A percentile compares a stretch with the other conserved stretches of the same genome.
These are phyloP conservation scores for Nothophaeocryptopus gaeumannii DNA, from an alignment of 2,329 filamentous ascomycete genomes.

Conservation along the genomic window DNA sequence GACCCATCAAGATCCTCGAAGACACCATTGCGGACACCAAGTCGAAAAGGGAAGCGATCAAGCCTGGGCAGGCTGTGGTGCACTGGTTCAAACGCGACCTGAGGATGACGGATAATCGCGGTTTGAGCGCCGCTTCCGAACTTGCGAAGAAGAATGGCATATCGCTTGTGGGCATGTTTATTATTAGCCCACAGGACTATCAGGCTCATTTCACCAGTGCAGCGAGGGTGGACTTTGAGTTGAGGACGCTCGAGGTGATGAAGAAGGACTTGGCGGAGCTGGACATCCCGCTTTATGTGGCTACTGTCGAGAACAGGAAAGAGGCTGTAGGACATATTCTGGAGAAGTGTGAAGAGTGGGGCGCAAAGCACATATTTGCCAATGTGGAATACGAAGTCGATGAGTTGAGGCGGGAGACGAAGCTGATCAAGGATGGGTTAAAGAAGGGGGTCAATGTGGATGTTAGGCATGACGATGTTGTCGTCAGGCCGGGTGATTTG, in stretches of 20 bases:
- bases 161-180: conserved; percentile 72
- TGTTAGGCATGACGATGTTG: conserved; percentile 76
- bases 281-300: conserved; percentile 75
- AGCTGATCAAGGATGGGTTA: conserved; percentile 60
- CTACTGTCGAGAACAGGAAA: conserved; percentile 66
- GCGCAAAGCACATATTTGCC: conserved; percentile 69
- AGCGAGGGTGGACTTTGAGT: conserved; percentile 72
- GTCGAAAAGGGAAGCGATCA: conserved; percentile 50
- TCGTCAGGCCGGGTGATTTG: conserved; percentile 71
- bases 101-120: conserved; percentile 69
- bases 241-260: conserved; percentile 67
- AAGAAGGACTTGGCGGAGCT: conserved; percentile 64
- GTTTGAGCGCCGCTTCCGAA: conserved; percentile 63
- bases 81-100: conserved; percentile 92
- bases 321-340: conserved; percentile 60
- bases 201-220: conserved; percentile 74
- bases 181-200: conserved; percentile 79
- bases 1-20: conserved; percentile 69
- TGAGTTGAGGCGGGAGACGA: conserved; percentile 74
- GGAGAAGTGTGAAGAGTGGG: conserved; percentile 68
- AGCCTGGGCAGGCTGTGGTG: conserved; percentile 62
- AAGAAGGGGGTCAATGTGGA: conserved; percentile 65
- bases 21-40: conserved; percentile 61
- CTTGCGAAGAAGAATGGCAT: conserved; percentile 65
- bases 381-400: conserved; percentile 94